A percentile compares a stretch with the other conserved stretches of the same genome.
phyloP scores from a whole-genome alignment of 441 rosid species.

The Corymbia citriodora region DNA sequence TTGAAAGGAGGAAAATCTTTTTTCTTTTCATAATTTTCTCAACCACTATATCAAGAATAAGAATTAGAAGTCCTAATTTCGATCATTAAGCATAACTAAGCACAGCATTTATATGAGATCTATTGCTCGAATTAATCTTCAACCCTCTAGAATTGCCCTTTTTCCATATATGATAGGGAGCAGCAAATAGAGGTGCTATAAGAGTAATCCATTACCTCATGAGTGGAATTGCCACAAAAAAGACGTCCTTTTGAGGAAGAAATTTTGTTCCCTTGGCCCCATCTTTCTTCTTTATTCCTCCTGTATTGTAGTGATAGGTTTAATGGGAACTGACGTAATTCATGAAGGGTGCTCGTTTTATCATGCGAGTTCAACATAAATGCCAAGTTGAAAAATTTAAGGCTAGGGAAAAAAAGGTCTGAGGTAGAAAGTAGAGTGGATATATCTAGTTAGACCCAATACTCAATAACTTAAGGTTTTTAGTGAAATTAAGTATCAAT shows the following conservation, averaged over 20 bases:
- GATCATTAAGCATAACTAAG: background rate
- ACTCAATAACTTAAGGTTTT: background rate
- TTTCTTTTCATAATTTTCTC: background rate
- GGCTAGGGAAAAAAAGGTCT: background rate
- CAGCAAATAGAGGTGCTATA: background rate
- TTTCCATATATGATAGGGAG: background rate
- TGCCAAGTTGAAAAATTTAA: background rate
- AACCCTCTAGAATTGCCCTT: background rate
- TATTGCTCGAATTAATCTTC: background rate
- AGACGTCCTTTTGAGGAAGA: background rate
- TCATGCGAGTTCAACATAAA: background rate
- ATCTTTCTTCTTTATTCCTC: background rate
- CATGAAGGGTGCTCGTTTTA: background rate
- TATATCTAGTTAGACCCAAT: background rate
- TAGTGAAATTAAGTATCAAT: background rate
- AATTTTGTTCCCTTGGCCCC: background rate
- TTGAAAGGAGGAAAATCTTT: background rate
- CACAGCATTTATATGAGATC: background rate
- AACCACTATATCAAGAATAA: background rate
- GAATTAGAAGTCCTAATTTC: background rate
- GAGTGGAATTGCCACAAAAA: background rate
- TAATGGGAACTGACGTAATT: background rate
- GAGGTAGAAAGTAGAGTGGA: background rate
- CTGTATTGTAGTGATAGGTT: background rate
- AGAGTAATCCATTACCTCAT: accelerated